These are phyloP conservation scores for Moringa oleifera DNA, from an alignment of 345 rosid genomes.

Conservation along the genomic window DNA sequence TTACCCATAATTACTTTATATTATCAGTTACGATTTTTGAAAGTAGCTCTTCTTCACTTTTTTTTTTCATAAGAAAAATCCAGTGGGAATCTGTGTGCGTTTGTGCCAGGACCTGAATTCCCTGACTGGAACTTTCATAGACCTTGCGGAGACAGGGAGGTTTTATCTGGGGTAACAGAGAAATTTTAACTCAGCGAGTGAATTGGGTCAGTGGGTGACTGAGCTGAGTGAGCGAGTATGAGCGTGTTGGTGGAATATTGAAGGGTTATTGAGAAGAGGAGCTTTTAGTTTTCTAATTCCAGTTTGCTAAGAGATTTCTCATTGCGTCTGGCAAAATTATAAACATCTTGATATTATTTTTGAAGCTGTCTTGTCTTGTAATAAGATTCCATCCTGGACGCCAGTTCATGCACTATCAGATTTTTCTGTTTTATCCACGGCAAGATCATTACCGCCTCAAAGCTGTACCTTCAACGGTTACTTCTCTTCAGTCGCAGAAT, in stretches of 20 bases:
- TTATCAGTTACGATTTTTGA: too few relatives aligned
- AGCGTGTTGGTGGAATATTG: slow-evolving; percentile 4
- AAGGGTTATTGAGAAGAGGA: slow-evolving; percentile 20
- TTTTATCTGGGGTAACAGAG: background rate
- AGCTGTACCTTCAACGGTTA: slow-evolving; percentile 1
- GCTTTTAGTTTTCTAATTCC: background rate
- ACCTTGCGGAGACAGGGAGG: background rate
- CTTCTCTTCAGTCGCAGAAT: background rate
- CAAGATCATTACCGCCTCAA: background rate
- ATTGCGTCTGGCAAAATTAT: background rate
- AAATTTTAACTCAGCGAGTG: background rate
- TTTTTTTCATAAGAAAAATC: too few relatives aligned
- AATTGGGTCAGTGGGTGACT: slow-evolving; percentile 1
- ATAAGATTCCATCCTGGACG: background rate
- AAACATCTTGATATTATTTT: background rate
- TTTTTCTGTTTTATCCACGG: background rate
- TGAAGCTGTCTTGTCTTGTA: background rate
- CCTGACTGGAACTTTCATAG: too few relatives aligned
- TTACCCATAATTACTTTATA: too few relatives aligned
- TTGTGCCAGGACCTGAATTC: background rate
- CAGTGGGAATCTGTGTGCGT: background rate
- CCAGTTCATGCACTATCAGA: background rate
- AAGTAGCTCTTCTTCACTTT: too few relatives aligned
- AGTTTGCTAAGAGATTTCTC: background rate
- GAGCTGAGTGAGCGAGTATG: background rate